Conservation (phyloP, 352 stramenopile species). For the Phytophthora pluvialis region DNA sequence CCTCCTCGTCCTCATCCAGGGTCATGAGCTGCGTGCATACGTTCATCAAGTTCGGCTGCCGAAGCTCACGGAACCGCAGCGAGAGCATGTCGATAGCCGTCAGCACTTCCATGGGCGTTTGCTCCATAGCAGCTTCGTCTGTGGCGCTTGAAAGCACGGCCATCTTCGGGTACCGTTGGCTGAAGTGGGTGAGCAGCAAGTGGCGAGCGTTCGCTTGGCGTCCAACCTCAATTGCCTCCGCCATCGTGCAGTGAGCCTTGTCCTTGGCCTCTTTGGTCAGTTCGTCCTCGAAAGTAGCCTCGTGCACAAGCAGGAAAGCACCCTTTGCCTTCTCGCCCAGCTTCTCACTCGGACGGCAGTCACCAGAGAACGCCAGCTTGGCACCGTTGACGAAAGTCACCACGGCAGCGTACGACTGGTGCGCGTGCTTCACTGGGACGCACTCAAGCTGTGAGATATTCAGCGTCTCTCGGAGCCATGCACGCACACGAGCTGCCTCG, state of each 20-base stretch:
- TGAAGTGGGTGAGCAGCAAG: conserved; percentile 97
- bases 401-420: conserved; percentile 91
- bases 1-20: conserved; percentile 46
- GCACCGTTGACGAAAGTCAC: conserved; percentile 70
- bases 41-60: conserved; percentile 67
- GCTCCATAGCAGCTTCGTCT: conserved; percentile 11
- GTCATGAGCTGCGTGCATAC: conserved; percentile 69
- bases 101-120: conserved; percentile 55
- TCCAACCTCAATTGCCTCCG: conserved; percentile 91
- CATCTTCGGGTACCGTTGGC: conserved; percentile 87
- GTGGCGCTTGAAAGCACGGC: conserved; percentile 42
- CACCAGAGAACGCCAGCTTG: conserved; percentile 94
- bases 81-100: conserved; percentile 82
- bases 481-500: conserved; percentile 43
- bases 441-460: conserved; percentile 62
- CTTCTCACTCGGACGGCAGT: conserved; percentile 91
- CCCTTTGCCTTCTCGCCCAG: conserved; percentile 61
- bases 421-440: conserved; percentile 90
- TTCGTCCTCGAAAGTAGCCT: conserved; percentile 97
- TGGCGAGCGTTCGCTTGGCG: conserved; percentile 77
- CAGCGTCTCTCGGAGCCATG: conserved; percentile 49
- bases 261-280: conserved; percentile 92
- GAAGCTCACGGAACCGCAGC: conserved; percentile 66
- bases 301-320: conserved; percentile 95
- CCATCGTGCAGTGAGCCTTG: conserved; percentile 96